Evolutionary conservation across 2,329 filamentous ascomycete genomes (phyloP), one percentile per base, ranked within the genome.

Genomic region (Macroventuria anomochaeta): DNA sequence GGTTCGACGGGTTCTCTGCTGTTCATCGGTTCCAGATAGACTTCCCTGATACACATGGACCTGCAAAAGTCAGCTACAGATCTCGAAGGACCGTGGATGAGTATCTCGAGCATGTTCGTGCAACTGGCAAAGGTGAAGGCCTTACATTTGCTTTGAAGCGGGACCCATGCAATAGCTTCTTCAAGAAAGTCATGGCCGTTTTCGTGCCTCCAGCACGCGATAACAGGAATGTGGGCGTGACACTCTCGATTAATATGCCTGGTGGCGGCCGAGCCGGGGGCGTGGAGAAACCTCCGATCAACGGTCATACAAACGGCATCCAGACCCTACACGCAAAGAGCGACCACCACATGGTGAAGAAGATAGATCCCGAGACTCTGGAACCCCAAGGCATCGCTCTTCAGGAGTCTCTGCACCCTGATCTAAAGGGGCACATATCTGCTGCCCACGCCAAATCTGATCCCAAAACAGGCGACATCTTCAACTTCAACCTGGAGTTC

Each of bases 1-100:
- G 90, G 90, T 95, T 95, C 62, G 91, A 95, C 68, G 88, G 88
- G 5, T 85, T 91, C 53, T 83, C 85, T 3, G 84, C 89, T 49
- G 80, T 85, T 1, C 89, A 93, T 74, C 85, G 84, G 23, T 93
- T 93, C 68, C 81, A 90, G 52, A 88, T 93, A 26, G 67, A 71
- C 32, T 64, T 85, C 3, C 69, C 81, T 0, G 64, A 74, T 3
- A 61, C 68, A 0, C 52, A 74, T 15, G 67, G 65, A 13, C 46
- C 64, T 53, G 23, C 67, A 8, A 75, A 77, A 28, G 87, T 93
- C 2, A 77, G 81, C 20, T 93, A 93, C 70, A 88, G 87, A 6
- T 95, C 90, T 1, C 81, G 88, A 10, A 81, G 85, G 18, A 88
- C 88, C 44, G 84, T 84, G 0, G 85, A 93, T 49, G 79, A 81